Conservation (phyloP, 108 stramenopile species). For the Skeletonema grethae region DNA sequence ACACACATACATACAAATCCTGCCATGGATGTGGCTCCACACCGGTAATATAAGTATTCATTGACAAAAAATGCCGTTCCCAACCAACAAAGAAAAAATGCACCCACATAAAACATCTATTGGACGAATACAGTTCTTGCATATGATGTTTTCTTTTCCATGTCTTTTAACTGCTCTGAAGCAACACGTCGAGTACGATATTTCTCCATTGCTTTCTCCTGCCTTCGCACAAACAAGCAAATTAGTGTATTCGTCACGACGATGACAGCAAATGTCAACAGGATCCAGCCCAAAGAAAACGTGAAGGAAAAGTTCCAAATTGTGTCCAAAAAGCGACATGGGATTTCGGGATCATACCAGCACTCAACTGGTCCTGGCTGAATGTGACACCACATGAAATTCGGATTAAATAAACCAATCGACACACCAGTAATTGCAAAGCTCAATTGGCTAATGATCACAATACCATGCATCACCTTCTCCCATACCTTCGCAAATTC, state of each 20-base stretch:
- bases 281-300: constrained; percentile 5
- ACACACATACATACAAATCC: background rate
- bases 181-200: background rate
- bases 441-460: background rate
- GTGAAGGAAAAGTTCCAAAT: background rate
- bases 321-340: too few species aligned
- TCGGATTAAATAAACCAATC: constrained; percentile 1
- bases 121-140: background rate
- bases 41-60: too few species aligned
- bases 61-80: background rate
- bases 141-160: background rate
- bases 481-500: background rate
- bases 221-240: background rate
- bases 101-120: background rate
- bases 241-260: background rate
- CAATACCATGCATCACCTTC: constrained; percentile 2
- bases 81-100: background rate
- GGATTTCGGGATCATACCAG: too few species aligned
- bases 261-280: background rate
- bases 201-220: background rate
- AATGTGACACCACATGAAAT: too few species aligned
- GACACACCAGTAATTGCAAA: background rate
- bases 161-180: background rate
- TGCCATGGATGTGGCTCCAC: background rate
- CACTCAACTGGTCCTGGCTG: background rate